phyloP scores from a whole-genome alignment of 2,329 filamentous ascomycete species.

The Talaromyces sp. region DNA sequence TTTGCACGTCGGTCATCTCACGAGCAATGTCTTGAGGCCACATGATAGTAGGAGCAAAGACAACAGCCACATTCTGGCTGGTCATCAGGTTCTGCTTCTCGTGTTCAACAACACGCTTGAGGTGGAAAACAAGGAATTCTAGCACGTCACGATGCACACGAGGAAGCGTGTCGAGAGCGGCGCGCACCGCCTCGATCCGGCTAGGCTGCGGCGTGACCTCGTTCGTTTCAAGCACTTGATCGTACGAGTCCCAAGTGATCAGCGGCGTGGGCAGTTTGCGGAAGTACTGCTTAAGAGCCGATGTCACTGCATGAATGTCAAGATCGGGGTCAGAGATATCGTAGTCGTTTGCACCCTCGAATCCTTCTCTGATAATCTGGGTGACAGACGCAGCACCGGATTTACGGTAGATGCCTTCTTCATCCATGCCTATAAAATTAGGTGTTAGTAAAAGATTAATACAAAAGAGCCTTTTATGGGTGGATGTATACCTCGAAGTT shows the following conservation, averaged over 20 bases:
- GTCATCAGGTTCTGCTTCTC: constrained; percentile 93
- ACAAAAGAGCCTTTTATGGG: not conserved
- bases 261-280: constrained; percentile 84
- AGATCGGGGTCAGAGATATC: constrained; percentile 91
- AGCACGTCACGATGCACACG: constrained; percentile 81
- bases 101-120: constrained; percentile 76
- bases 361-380: constrained; percentile 84
- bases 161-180: constrained; percentile 73
- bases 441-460: constrained; percentile 9
- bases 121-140: constrained; percentile 90
- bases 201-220: constrained; percentile 63
- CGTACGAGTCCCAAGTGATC: constrained; percentile 89
- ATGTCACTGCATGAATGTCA: constrained; percentile 95
- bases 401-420: constrained; percentile 97
- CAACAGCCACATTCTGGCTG: constrained; percentile 89
- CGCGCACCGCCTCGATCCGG: constrained; percentile 66
- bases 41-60: constrained; percentile 98
- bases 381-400: constrained; percentile 89
- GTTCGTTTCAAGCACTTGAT: constrained; percentile 68
- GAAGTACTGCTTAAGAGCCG: constrained; percentile 96
- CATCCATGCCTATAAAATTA: constrained; percentile 64
- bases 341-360: constrained; percentile 76
- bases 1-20: constrained; percentile 93
- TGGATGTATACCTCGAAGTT: constrained; percentile 65
- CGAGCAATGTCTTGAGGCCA: constrained; percentile 81